Base-by-base conservation (phyloP, 2,329 filamentous ascomycete genomes). In the Hymenoscyphus albidus region DNA sequence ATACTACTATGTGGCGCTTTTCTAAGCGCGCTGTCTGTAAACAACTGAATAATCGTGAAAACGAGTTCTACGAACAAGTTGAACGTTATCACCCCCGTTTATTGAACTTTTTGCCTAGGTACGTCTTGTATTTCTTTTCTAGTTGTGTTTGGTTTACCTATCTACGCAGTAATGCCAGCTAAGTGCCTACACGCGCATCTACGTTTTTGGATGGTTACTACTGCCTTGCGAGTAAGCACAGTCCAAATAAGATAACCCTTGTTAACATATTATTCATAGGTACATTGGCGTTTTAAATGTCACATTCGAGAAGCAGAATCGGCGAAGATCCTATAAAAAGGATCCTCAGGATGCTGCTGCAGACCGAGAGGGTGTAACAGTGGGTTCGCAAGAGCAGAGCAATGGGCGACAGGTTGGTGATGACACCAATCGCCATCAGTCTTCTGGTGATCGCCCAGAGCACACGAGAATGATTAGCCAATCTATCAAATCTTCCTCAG, bases 241-340 rank as follows among this genome's bases (percentile, higher is more conserved):
- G 22, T 5, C n/a, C 48, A 27, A 27, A 27, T 10, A 10, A 27
- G 18, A 54, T 22, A 54, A 54, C 48, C 9, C 18, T 22, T 59
- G 68, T 67, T 69, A 27, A 59, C 38, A 69, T 76, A 70, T 67
- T 63, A 38, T 65, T 70, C 68, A 63, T 61, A 96, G 92, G 75
- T 98, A 99, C 73, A 98, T 99, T 72, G 95, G 95, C 68, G 95
- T 99, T 54, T 80, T 99, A 60, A 98, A 97, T 76, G 94, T 97
- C 22, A 97, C 93, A 0, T 97, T 96, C 75, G 92, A 93, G 60
- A 97, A 96, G 75, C 88, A 88, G 64, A 82, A 86, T 1, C 91
- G 92, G 63, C 87, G 85, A 59, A 87, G 82, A 72, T 86, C 84
- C 40, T 81, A 78, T 0, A 77, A 80, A 62, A 85, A 79, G 68